Evolutionary conservation across 805 yeast species (phyloP).

Genomic region (Yarrowia bubula): DNA sequence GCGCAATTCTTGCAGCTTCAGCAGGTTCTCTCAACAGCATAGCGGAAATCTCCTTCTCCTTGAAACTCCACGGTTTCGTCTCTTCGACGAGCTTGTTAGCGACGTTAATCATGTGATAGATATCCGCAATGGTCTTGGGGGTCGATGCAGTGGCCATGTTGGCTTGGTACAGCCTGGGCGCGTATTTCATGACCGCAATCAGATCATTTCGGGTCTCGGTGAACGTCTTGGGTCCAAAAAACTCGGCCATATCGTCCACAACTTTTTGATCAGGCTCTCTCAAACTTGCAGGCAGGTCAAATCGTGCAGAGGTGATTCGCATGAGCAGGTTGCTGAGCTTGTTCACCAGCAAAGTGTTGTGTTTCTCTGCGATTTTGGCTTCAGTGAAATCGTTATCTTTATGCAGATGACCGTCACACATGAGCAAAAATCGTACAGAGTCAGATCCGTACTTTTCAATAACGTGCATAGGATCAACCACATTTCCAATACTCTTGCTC

Average conservation of each 20-base stretch:
- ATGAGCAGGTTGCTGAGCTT: slow-evolving; percentile 79
- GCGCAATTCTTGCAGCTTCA: slow-evolving; percentile 65
- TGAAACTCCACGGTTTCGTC: slow-evolving; percentile 72
- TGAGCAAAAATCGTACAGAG: slow-evolving; percentile 64
- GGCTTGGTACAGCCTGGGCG: slow-evolving; percentile 45
- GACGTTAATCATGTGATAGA: slow-evolving; percentile 58
- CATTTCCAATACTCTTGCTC: slow-evolving; percentile 92
- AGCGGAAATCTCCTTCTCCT: slow-evolving; percentile 44
- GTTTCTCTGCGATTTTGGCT: slow-evolving; percentile 48
- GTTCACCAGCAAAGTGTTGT: slow-evolving; percentile 58
- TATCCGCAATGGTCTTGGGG: slow-evolving; percentile 52
- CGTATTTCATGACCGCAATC: slow-evolving; percentile 36
- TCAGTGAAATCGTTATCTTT: slow-evolving; percentile 80
- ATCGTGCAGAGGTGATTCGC: slow-evolving; percentile 70
- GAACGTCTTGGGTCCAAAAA: slow-evolving; percentile 12
- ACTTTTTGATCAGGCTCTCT: slow-evolving; percentile 3
- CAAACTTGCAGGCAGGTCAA: slow-evolving; percentile 51
- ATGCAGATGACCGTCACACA: slow-evolving; percentile 70
- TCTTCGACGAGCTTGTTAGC: slow-evolving; percentile 69
- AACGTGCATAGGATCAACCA: slow-evolving; percentile 81
- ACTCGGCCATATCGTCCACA: slow-evolving; percentile 2
- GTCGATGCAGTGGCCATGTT: slow-evolving; percentile 51
- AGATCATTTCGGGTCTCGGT: not conserved
- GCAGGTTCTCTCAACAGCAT: slow-evolving; percentile 60
- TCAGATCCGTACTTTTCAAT: slow-evolving; percentile 61